Percentiles rank a stretch among this genome's conserved stretches.
phyloP scores from a whole-genome alignment of 768 basidiomycete species.

The Tulasnella sp. region DNA sequence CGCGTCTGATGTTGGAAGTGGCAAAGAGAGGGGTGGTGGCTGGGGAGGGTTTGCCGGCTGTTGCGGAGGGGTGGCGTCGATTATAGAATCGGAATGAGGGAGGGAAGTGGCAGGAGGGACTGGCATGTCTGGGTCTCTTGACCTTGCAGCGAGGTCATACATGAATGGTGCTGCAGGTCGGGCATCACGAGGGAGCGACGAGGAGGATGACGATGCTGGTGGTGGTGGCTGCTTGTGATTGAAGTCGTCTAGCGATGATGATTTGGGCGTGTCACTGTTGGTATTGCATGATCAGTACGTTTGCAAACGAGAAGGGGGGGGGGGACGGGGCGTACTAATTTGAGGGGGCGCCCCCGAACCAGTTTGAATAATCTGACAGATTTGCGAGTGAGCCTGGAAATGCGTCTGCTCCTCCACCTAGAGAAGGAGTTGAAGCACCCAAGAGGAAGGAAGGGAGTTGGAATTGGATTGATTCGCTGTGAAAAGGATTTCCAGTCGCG shows the following conservation, averaged over 20 bases:
- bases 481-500: neutral
- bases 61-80: slow-evolving; percentile 2
- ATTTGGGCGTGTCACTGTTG: neutral
- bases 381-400: slow-evolving; percentile 11
- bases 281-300: neutral
- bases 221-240: neutral
- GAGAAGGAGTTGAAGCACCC: slow-evolving; percentile 13
- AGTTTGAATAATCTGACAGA: neutral
- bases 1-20: neutral
- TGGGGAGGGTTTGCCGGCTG: neutral
- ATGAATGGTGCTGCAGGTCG: neutral
- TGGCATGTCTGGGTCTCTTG: neutral
- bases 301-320: neutral
- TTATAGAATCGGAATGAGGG: neutral
- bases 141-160: neutral
- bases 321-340: neutral
- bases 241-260: neutral
- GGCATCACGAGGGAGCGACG: neutral
- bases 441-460: slow-evolving; percentile 19
- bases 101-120: neutral
- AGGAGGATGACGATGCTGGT: neutral
- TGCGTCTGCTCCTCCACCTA: slow-evolving; percentile 16
- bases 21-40: neutral
- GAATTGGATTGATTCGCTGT: slow-evolving; percentile 9
- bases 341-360: slow-evolving; percentile 7